Evolutionary conservation across 768 basidiomycete species (phyloP).

Genomic region (Kwoniella dendrophila): DNA sequence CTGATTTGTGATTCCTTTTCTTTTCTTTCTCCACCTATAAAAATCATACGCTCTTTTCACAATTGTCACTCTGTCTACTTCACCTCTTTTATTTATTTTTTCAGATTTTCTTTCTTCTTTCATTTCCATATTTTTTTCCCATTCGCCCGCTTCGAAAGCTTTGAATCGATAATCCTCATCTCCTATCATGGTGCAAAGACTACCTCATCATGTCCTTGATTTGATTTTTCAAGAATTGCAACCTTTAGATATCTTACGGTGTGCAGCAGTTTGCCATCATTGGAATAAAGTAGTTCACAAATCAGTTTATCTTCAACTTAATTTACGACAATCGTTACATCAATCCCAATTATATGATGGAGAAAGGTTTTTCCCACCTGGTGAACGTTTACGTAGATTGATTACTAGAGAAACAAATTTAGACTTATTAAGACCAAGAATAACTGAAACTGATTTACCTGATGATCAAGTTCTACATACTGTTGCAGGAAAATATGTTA

Average conservation of each 20-base stretch:
- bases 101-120: no score
- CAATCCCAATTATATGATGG: not conserved
- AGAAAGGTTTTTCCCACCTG: not conserved
- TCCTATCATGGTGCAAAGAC: not conserved
- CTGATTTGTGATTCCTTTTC: no score
- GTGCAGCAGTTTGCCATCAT: constrained; percentile 3
- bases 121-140: no score
- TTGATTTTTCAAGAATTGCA: not conserved
- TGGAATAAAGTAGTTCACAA: constrained; percentile 6
- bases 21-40: no score
- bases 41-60: no score
- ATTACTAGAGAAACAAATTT: constrained; percentile 15
- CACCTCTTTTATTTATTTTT: no score
- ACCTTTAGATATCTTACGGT: constrained; percentile 1
- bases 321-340: constrained; percentile 7
- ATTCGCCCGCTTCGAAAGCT: no score
- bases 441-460: not conserved
- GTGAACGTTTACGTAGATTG: not conserved
- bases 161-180: no score
- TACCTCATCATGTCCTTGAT: not conserved
- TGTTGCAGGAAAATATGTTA: constrained; percentile 10
- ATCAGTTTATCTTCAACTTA: constrained; percentile 6
- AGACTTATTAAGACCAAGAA: constrained; percentile 2
- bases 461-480: constrained; percentile 7
- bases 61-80: no score